Conservation (phyloP, 2,329 filamentous ascomycete genomes). For the Nemania serpens region DNA sequence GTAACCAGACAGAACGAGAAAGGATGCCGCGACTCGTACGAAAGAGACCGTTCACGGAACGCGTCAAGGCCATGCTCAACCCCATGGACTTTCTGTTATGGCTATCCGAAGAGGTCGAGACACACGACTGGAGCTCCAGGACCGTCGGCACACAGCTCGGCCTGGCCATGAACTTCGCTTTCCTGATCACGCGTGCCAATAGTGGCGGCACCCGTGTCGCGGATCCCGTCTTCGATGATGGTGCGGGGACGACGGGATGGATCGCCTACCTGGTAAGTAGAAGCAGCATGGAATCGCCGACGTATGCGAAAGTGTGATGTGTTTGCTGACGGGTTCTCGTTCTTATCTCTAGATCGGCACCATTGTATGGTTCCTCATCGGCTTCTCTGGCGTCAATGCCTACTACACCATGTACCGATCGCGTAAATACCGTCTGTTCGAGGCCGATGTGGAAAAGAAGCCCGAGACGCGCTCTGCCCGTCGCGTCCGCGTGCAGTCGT, state of each 20-base stretch:
- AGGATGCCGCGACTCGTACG: slow-evolving; percentile 80
- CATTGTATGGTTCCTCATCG: slow-evolving; percentile 70
- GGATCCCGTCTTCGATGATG: slow-evolving; percentile 87
- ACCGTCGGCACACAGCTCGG: slow-evolving; percentile 77
- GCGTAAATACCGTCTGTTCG: slow-evolving; percentile 89
- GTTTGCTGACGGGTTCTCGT: slow-evolving; percentile 22
- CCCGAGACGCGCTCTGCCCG: slow-evolving; percentile 84
- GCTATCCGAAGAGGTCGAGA: slow-evolving; percentile 91
- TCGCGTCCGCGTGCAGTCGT: slow-evolving; percentile 86
- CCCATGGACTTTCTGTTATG: slow-evolving; percentile 89
- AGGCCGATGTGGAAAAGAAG: slow-evolving; percentile 76
- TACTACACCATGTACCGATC: slow-evolving; percentile 80
- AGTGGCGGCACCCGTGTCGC: slow-evolving; percentile 57
- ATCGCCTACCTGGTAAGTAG: slow-evolving; percentile 58
- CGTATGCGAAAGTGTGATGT: neutral
- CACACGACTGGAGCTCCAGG: slow-evolving; percentile 86
- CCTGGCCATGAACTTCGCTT: slow-evolving; percentile 74
- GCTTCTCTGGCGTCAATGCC: slow-evolving; percentile 74
- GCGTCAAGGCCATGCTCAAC: slow-evolving; percentile 79
- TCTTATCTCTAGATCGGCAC: slow-evolving; percentile 62
- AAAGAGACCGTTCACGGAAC: slow-evolving; percentile 76
- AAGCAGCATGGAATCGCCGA: neutral
- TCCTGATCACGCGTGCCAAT: slow-evolving; percentile 84
- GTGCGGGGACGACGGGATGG: slow-evolving; percentile 64
- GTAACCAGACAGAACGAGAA: slow-evolving; percentile 15